Conservation (phyloP, 805 yeast genomes). For the Teunomyces funiuensis region DNA sequence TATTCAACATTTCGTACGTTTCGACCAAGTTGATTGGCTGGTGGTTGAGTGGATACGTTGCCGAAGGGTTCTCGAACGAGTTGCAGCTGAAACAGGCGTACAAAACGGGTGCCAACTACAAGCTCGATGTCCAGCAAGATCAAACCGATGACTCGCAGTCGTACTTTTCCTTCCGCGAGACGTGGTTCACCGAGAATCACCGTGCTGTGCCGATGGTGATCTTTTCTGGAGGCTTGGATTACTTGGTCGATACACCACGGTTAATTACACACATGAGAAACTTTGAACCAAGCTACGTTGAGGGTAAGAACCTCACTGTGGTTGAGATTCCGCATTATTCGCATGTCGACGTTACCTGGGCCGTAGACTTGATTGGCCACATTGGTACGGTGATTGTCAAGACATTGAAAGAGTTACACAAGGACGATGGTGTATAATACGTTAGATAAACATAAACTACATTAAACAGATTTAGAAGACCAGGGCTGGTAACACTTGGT, state of each 20-base stretch:
- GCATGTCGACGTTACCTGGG: conserved; percentile 93
- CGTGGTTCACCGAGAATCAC: conserved; percentile 50
- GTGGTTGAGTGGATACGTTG: conserved; percentile 65
- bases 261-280: conserved; percentile 62
- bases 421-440: too few relatives aligned
- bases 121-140: conserved; percentile 16
- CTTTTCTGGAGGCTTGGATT: conserved; percentile 72
- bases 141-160: conserved; percentile 52
- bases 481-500: too few relatives aligned
- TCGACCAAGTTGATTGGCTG: conserved; percentile 82
- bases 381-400: conserved; percentile 50
- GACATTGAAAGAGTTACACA: not conserved
- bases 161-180: conserved; percentile 50
- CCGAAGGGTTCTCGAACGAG: conserved; percentile 41
- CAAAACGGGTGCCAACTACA: conserved; percentile 8
- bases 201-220: conserved; percentile 56
- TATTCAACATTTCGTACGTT: conserved; percentile 83
- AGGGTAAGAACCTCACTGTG: conserved; percentile 35
- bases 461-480: too few relatives aligned
- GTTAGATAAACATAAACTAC: too few relatives aligned
- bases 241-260: conserved; percentile 72
- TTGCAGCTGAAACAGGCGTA: conserved; percentile 34
- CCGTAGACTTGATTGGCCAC: conserved; percentile 65
- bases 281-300: conserved; percentile 50
- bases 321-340: conserved; percentile 62